phyloP scores from a whole-genome alignment of 768 basidiomycete species.

The Kwoniella mangroviensis region DNA sequence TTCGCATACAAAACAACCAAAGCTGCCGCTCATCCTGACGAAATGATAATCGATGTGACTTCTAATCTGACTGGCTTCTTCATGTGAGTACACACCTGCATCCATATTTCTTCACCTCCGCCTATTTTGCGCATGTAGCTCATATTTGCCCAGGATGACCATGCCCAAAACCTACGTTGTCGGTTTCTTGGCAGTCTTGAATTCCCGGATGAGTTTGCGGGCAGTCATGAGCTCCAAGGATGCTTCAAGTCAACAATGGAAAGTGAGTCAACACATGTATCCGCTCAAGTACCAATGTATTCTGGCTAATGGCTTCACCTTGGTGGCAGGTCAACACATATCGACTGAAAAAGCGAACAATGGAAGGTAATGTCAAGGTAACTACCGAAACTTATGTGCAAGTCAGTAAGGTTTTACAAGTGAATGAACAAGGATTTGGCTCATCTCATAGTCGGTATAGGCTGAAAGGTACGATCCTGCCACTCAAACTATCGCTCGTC shows the following conservation, averaged over 20 bases:
- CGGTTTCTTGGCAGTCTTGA: constrained; percentile 13
- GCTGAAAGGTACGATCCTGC: constrained; percentile 1
- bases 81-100: constrained; percentile 3
- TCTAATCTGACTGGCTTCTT: constrained; percentile 14
- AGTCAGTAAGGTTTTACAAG: not conserved
- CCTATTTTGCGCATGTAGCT: not conserved
- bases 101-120: not conserved
- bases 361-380: constrained; percentile 2
- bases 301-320: not conserved
- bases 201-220: constrained; percentile 12
- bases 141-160: constrained; percentile 5
- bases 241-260: not conserved
- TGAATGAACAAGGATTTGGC: not conserved
- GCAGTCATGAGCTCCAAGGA: constrained; percentile 12
- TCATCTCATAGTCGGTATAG: not conserved
- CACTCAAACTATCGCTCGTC: not conserved
- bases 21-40: constrained; percentile 3
- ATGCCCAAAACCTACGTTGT: constrained; percentile 20
- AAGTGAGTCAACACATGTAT: constrained; percentile 1
- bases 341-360: constrained; percentile 4
- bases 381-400: constrained; percentile 18
- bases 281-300: not conserved
- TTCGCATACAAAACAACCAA: constrained; percentile 18
- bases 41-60: constrained; percentile 12
- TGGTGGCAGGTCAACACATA: constrained; percentile 3